Base-by-base conservation (phyloP, 768 basidiomycete genomes). In the Xerocomellus amylosporus region DNA sequence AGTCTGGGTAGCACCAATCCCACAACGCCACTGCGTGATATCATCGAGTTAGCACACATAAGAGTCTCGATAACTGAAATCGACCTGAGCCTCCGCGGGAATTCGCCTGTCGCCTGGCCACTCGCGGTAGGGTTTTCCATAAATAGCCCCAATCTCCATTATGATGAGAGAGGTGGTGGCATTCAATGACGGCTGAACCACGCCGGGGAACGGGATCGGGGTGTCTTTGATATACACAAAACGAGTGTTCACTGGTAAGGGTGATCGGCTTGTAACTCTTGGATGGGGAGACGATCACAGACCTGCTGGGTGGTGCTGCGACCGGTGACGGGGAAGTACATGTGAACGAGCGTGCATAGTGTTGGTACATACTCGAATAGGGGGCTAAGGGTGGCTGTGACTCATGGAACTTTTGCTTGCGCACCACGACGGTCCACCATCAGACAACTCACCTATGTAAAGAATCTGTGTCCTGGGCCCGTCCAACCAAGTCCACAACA, bases 1-100 rank as follows among this genome's bases (percentile, higher is more conserved):
- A 65, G 6, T 64, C 51, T 2, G 53, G 45, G 49, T 69, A 69
- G 46, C 58, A 65, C 64, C 69, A 69, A 19, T 69, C 68, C 68
- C 68, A 69, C 47, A 69, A 46, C 9, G 68, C 68, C 26, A 58
- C 68, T 69, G 34, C 8, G 17, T 19, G 39, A 17, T 12, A 22
- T 31, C 26, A 19, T 40, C 39, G 19, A 40, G 19, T 52, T 8
- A 64, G 37, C 9, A 15, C 20, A 14, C 6, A 26, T 12, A 28
- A 26, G 6, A 10, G 45, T 64, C 66, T 0, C 26, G 24, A 34
- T 59, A 45, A 33, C 44, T 58, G 41, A 64, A 68, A 49, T 67
- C 56, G 15, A 57, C 20, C 36, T 42, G 34, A 4, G 43, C 51
- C 20, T 67, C 65, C 17, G 22, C 38, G 3, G 49, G 60, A 2